Evolutionary conservation across 2,329 filamentous ascomycete genomes (phyloP).

Genomic region (Pseudogymnoascus destructans): DNA sequence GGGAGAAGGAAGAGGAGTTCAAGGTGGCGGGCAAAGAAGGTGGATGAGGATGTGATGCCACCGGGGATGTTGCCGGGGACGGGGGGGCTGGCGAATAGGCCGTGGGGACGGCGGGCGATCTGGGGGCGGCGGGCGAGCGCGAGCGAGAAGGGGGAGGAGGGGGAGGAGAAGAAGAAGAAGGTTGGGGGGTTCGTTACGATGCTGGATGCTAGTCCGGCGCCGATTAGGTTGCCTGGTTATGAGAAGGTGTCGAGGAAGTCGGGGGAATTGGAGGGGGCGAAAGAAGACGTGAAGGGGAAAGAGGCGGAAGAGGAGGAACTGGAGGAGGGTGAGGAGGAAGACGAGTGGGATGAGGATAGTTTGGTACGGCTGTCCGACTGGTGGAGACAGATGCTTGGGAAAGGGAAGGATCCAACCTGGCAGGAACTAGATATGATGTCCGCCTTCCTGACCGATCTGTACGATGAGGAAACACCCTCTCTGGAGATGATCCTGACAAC

Average conservation of each 20-base stretch:
- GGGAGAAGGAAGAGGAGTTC: background rate
- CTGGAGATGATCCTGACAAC: constrained; percentile 11
- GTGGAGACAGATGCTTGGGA: constrained; percentile 8
- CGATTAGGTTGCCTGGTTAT: background rate
- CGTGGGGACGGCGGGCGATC: background rate
- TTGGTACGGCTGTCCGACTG: background rate
- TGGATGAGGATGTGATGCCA: background rate
- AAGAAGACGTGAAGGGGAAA: background rate
- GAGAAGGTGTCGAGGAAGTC: background rate
- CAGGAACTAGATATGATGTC: constrained; percentile 4
- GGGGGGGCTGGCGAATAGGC: background rate
- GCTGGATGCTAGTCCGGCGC: background rate
- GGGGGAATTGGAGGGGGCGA: background rate
- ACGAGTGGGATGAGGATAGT: constrained; percentile 6
- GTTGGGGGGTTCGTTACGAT: background rate
- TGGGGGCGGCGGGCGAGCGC: too few species aligned
- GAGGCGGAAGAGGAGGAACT: background rate
- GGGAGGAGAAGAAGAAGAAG: background rate
- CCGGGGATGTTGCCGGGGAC: background rate
- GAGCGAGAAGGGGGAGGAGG: background rate
- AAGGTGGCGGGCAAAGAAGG: background rate
- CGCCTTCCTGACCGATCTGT: background rate
- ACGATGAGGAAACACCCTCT: background rate
- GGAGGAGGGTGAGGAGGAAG: background rate
- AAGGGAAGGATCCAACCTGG: background rate